Conservation (phyloP, 495 filamentous ascomycete species). For the Echria macrotheca region DNA sequence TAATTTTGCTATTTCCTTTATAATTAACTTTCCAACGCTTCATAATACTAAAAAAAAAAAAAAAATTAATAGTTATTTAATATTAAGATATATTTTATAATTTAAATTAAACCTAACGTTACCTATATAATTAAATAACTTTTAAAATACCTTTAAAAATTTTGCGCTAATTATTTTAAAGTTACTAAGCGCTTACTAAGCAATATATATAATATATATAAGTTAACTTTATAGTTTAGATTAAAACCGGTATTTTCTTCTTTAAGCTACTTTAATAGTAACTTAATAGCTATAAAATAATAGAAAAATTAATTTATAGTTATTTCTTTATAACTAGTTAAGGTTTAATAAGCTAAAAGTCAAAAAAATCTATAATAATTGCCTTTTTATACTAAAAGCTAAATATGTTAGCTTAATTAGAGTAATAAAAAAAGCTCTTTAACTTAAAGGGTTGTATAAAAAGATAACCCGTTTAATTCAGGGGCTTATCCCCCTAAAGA, state of each 20-base stretch:
- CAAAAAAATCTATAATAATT: not conserved
- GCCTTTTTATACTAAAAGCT: not conserved
- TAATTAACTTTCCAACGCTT: not conserved
- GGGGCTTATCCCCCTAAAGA: not conserved
- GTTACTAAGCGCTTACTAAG: not conserved
- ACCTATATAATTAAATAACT: not conserved
- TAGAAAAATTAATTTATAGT: not conserved
- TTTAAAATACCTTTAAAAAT: not conserved
- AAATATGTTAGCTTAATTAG: not conserved
- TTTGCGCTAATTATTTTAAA: not conserved
- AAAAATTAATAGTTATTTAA: not conserved
- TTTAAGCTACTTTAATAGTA: no score
- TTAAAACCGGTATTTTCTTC: not conserved
- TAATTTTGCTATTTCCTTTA: not conserved
- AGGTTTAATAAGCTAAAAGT: not conserved
- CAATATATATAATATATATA: no score
- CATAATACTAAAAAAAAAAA: not conserved
- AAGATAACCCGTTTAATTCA: not conserved
- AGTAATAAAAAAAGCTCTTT: not conserved
- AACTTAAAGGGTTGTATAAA: not conserved
- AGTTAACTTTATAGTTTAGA: not conserved
- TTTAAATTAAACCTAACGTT: no score
- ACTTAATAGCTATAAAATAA: no score
- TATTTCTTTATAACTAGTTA: not conserved
- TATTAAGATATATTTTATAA: not conserved